phyloP scores from a whole-genome alignment of 139 green algal species.

The Diplosphaera chodatii region DNA sequence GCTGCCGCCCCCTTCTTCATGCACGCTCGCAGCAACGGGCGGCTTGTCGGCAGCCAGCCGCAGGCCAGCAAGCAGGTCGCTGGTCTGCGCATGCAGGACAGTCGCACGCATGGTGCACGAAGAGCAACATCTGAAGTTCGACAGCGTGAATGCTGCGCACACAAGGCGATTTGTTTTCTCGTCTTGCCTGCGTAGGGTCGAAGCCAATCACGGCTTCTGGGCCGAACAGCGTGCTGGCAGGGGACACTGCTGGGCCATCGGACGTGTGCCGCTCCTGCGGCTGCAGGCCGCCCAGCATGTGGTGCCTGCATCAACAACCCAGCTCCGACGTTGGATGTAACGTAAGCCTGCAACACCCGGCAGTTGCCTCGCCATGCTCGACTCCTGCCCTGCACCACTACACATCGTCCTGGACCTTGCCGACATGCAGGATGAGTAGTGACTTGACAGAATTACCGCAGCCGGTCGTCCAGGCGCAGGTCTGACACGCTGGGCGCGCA shows the following conservation, averaged over 20 bases:
- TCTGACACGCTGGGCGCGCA: conserved; percentile 63
- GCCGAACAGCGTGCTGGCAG: conserved; percentile 16
- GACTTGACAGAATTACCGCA: conserved; percentile 30
- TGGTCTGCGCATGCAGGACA: conserved; percentile 14
- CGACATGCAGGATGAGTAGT: background rate
- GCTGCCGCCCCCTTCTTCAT: background rate
- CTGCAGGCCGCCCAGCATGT: conserved; percentile 48
- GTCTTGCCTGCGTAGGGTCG: conserved; percentile 30
- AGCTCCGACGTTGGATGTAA: too few relatives aligned
- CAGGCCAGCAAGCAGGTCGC: background rate
- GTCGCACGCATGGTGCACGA: too few relatives aligned
- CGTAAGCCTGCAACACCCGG: too few relatives aligned
- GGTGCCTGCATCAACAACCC: conserved; percentile 30
- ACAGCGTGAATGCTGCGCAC: too few relatives aligned
- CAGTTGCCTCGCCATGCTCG: too few relatives aligned
- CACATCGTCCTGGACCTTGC: too few relatives aligned
- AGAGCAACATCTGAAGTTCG: too few relatives aligned
- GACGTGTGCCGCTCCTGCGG: conserved; percentile 3
- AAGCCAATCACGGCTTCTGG: conserved; percentile 24
- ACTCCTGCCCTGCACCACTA: too few relatives aligned
- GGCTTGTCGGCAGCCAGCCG: background rate
- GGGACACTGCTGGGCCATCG: background rate
- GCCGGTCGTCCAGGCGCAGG: conserved; percentile 64
- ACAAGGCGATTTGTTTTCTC: too few relatives aligned
- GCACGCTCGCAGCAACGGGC: too few relatives aligned